Conservation (phyloP, 208 protist species). For the Leishmania turanica region DNA sequence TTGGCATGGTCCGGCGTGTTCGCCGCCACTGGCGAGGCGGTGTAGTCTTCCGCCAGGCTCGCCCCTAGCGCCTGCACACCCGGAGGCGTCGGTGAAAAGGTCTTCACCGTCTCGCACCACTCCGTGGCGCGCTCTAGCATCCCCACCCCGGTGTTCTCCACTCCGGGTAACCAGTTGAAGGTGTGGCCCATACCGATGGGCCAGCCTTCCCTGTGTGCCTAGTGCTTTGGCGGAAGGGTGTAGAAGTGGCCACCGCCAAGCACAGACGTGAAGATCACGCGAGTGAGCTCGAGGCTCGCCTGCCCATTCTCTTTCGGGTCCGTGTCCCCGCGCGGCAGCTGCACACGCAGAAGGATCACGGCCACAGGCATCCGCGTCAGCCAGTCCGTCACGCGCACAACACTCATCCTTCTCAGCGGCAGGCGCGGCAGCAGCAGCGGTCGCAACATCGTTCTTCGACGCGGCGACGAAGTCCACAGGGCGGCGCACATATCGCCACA, state of each 20-base stretch:
- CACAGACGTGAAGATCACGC: constrained; percentile 27
- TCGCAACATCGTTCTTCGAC: not conserved
- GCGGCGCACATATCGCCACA: constrained; percentile 3
- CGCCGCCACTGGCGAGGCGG: constrained; percentile 21
- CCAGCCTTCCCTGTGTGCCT: constrained; percentile 27
- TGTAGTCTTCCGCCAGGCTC: constrained; percentile 8
- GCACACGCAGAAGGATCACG: constrained; percentile 23
- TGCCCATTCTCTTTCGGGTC: constrained; percentile 19
- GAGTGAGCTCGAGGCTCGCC: constrained; percentile 19
- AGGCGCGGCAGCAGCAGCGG: constrained; percentile 5
- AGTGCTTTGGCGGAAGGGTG: constrained; percentile 36
- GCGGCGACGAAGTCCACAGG: constrained; percentile 21
- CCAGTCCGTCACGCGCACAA: constrained; percentile 12
- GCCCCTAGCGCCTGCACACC: constrained; percentile 6
- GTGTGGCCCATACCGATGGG: constrained; percentile 35
- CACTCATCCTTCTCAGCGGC: constrained; percentile 19
- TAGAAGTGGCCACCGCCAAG: constrained; percentile 21
- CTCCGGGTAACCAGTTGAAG: not conserved
- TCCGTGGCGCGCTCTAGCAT: constrained; percentile 17
- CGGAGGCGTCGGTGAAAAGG: constrained; percentile 5
- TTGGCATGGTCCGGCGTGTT: not conserved
- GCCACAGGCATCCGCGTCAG: too few relatives aligned
- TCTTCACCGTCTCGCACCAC: constrained; percentile 21
- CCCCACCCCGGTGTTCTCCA: constrained; percentile 2
- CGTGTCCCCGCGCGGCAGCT: constrained; percentile 2